These are phyloP conservation scores for Pseudocohnilembus persalinus DNA, from an alignment of 169 alveolate species.

Conservation along the genomic window DNA sequence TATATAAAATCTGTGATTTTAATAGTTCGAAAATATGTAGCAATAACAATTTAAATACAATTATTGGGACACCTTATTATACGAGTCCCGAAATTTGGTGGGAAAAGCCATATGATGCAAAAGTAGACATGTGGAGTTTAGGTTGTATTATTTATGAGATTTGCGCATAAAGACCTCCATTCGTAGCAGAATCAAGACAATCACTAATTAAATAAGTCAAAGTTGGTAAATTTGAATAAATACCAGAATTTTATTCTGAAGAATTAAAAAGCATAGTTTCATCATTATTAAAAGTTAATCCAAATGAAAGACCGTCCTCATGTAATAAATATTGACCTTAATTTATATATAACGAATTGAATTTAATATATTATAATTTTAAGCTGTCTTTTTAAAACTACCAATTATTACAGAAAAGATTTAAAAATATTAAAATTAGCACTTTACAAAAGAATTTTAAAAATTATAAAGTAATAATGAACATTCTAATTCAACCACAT, in stretches of 20 bases:
- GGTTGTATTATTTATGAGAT: neutral
- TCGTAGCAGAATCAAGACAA: neutral
- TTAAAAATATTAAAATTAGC: too few relatives aligned
- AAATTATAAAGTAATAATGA: too few relatives aligned
- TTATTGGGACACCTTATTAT: neutral
- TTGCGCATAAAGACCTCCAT: neutral
- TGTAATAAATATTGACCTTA: neutral
- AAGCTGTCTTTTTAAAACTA: neutral
- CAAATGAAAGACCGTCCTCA: neutral
- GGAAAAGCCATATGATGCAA: conserved; percentile 69
- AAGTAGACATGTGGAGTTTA: conserved; percentile 75
- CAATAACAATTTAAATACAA: neutral
- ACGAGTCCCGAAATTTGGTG: conserved; percentile 74
- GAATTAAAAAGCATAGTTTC: neutral
- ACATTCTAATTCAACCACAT: too few relatives aligned
- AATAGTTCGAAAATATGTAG: neutral
- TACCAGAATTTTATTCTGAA: neutral
- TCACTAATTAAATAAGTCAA: neutral
- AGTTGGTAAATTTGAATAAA: neutral
- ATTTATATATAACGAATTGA: too few relatives aligned
- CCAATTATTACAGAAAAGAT: neutral
- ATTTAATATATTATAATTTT: too few relatives aligned
- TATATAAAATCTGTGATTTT: neutral
- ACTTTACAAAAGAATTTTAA: too few relatives aligned
- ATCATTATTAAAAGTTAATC: neutral